Percentiles rank a stretch among this genome's conserved stretches.
Evolutionary conservation across 129 eudicot species (phyloP).

Genomic region (Artemisia argyi): DNA sequence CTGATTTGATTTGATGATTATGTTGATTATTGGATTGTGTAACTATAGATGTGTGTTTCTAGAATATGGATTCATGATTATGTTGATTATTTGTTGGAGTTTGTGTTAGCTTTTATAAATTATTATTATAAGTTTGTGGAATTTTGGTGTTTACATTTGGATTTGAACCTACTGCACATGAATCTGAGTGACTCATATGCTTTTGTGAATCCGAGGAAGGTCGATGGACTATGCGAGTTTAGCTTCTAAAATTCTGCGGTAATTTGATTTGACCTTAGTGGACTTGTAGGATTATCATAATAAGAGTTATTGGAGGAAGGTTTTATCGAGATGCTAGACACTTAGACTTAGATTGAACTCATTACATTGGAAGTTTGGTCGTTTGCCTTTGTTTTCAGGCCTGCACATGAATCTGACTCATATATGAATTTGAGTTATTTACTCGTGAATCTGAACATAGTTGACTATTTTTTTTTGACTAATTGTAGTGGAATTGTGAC

Average conservation of each 20-base stretch:
- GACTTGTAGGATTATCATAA: too few relatives aligned
- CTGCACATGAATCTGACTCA: constrained; percentile 10
- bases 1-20: constrained; percentile 12
- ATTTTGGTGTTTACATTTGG: constrained; percentile 29
- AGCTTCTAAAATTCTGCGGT: too few relatives aligned
- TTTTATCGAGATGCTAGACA: too few relatives aligned
- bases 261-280: too few relatives aligned
- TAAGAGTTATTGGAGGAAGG: too few relatives aligned
- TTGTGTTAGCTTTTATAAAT: constrained; percentile 27
- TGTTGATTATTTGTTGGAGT: constrained; percentile 18
- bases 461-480: too few relatives aligned
- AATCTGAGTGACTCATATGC: background rate
- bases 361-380: background rate
- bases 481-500: too few relatives aligned
- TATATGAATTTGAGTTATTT: constrained; percentile 16
- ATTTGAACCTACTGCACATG: constrained; percentile 24
- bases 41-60: background rate
- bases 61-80: constrained; percentile 16
- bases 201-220: too few relatives aligned
- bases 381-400: constrained; percentile 35
- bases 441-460: constrained; percentile 8
- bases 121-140: background rate
- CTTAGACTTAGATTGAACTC: too few relatives aligned
- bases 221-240: too few relatives aligned
- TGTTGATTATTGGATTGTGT: background rate